A percentile compares a stretch with the other conserved stretches of the same genome.
Conservation (phyloP, 176 grass and related monocot genomes). For the bread wheat (Triticum aestivum) region DNA sequence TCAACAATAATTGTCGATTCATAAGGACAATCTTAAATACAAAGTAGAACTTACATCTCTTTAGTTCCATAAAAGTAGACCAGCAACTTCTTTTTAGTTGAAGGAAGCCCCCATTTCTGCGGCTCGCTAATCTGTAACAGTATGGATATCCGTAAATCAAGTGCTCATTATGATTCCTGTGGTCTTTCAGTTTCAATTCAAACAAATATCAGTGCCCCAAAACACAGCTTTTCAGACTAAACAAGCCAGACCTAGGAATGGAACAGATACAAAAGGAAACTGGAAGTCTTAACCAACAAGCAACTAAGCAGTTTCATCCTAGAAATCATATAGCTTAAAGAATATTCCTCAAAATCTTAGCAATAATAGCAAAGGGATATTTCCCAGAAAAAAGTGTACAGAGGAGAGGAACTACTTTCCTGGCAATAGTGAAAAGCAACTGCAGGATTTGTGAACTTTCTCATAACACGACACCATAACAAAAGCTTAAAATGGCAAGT, state of each 20-base stretch:
- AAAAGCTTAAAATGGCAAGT: background rate
- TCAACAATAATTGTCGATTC: slow-evolving; percentile 9
- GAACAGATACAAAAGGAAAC: background rate
- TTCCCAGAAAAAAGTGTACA: background rate
- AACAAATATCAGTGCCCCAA: slow-evolving; percentile 17
- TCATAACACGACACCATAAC: background rate
- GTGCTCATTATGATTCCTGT: background rate
- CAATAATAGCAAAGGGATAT: background rate
- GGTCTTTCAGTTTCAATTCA: slow-evolving; percentile 1
- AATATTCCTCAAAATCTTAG: too few relatives aligned
- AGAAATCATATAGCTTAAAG: slow-evolving; percentile 11
- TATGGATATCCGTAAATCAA: slow-evolving; percentile 30
- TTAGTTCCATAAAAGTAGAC: slow-evolving; percentile 99
- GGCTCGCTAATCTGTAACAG: slow-evolving; percentile 85
- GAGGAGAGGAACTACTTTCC: background rate
- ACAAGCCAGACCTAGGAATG: slow-evolving; percentile 3
- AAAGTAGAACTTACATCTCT: slow-evolving; percentile 82
- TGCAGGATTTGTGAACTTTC: background rate
- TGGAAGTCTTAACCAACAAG: background rate
- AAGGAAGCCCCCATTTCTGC: slow-evolving; percentile 61
- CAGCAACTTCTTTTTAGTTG: slow-evolving; percentile 77
- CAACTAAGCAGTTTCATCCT: slow-evolving; percentile 1
- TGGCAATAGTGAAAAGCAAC: background rate
- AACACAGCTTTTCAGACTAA: background rate
- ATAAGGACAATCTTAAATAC: slow-evolving; percentile 15